Conservation (phyloP, 805 yeast genomes). For the Saccharomycopsis sp. region DNA sequence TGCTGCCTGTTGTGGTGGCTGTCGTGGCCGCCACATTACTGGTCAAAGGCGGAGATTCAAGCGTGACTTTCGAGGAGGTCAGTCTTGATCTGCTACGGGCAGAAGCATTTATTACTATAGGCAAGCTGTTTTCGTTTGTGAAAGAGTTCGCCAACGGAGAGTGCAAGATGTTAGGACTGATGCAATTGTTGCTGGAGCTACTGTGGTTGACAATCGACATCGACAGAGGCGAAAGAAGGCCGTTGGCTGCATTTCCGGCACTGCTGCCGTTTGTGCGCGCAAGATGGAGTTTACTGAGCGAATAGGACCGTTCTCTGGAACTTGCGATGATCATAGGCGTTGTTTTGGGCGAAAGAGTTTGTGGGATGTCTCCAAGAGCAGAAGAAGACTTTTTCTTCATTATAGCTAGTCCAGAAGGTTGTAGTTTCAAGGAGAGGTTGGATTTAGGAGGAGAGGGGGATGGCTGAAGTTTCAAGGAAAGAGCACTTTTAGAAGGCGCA, state of each 20-base stretch:
- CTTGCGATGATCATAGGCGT: constrained; percentile 1
- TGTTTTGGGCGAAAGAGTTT: neutral
- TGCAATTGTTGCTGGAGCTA: neutral
- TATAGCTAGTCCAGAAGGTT: neutral
- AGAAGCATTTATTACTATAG: neutral
- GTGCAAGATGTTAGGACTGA: neutral
- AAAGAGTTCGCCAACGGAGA: neutral
- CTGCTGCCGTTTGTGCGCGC: constrained; percentile 7
- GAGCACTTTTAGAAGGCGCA: neutral
- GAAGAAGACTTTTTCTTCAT: neutral
- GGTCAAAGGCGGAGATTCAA: neutral
- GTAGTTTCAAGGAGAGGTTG: neutral
- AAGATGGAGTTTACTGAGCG: constrained; percentile 6
- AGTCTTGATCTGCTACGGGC: neutral
- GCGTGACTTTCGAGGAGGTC: neutral
- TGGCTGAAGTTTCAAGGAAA: no score
- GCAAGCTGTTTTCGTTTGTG: neutral
- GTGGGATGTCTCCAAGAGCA: neutral
- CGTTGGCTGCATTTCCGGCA: neutral
- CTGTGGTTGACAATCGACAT: constrained; percentile 6
- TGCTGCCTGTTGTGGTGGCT: neutral
- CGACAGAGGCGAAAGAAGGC: constrained; percentile 5
- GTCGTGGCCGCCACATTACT: neutral
- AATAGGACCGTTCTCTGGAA: constrained; percentile 13
- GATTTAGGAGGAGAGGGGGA: no score